phyloP scores from a whole-genome alignment of 257 asterid species.

The Plantago ovata region DNA sequence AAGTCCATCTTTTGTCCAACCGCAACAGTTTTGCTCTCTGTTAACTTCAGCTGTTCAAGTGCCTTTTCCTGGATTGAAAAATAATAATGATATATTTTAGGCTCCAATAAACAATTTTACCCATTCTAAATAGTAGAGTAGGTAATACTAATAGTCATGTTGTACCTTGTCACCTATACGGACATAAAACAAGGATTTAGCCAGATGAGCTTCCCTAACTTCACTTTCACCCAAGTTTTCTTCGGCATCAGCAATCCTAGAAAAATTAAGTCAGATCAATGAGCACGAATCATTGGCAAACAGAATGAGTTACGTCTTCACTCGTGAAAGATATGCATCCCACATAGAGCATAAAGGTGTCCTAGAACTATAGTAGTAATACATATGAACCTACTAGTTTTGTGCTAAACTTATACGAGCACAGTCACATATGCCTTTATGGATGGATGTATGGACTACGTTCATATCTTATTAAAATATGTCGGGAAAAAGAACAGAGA shows the following conservation, averaged over 20 bases:
- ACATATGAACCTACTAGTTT: not conserved
- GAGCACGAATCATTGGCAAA: not conserved
- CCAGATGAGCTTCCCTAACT: slow-evolving; percentile 94
- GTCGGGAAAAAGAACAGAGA: no score
- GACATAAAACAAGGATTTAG: slow-evolving; percentile 71
- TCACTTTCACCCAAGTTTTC: slow-evolving; percentile 95
- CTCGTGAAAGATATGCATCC: not conserved
- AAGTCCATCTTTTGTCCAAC: slow-evolving; percentile 99
- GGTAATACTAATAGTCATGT: not conserved
- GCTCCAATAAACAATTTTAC: no score
- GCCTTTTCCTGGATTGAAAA: slow-evolving; percentile 73
- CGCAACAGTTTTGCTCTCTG: slow-evolving; percentile 94
- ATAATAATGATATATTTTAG: not conserved
- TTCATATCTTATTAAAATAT: no score
- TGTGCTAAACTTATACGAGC: no score
- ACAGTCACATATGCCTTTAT: no score
- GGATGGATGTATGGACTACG: no score
- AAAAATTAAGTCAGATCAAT: slow-evolving; percentile 24
- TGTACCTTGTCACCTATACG: slow-evolving; percentile 76
- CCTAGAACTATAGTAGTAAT: not conserved
- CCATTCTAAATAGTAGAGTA: not conserved
- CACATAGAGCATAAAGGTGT: no score
- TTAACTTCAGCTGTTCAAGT: slow-evolving; percentile 83
- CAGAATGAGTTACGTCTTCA: no score
- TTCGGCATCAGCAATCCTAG: slow-evolving; percentile 90